A percentile compares a stretch with the other conserved stretches of the same genome.
Conservation (phyloP, 2,329 filamentous ascomycete genomes). For the Cadophora sp. region DNA sequence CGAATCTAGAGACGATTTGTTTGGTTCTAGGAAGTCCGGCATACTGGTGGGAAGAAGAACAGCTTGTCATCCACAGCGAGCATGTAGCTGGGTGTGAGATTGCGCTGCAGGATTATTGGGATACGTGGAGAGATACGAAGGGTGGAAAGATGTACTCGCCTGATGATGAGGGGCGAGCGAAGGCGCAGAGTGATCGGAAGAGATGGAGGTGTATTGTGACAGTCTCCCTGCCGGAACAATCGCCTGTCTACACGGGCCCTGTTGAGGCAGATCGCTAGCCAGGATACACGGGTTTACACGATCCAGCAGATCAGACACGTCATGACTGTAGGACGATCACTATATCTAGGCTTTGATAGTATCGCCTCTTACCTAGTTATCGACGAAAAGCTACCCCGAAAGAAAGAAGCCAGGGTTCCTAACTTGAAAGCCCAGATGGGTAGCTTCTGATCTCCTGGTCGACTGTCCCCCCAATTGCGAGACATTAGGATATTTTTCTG, state of each 20-base stretch:
- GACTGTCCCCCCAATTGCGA: too few relatives aligned
- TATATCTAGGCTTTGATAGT: too few relatives aligned
- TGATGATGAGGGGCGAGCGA: not conserved
- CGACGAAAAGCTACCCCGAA: too few relatives aligned
- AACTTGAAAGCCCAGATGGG: too few relatives aligned
- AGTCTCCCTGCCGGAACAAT: not conserved
- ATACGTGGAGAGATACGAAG: slow-evolving; percentile 8
- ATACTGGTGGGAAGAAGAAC: not conserved
- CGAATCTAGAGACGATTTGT: not conserved
- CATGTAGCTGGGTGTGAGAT: not conserved
- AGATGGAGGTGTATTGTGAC: slow-evolving; percentile 8
- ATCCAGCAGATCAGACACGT: too few relatives aligned
- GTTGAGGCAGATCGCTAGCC: not conserved
- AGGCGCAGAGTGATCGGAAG: not conserved
- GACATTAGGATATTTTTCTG: too few relatives aligned
- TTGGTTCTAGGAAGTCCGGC: not conserved
- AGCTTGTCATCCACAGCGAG: not conserved
- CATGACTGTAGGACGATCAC: too few relatives aligned
- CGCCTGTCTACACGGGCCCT: not conserved
- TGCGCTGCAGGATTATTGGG: slow-evolving; percentile 4
- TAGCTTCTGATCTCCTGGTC: too few relatives aligned
- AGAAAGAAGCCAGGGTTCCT: too few relatives aligned
- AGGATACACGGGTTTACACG: not conserved
- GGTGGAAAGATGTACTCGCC: not conserved
- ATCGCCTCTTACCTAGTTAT: too few relatives aligned